A percentile compares a stretch with the other conserved stretches of the same genome.
Evolutionary conservation across 2,329 filamentous ascomycete genomes (phyloP).

Genomic region (Diplodia mutila): DNA sequence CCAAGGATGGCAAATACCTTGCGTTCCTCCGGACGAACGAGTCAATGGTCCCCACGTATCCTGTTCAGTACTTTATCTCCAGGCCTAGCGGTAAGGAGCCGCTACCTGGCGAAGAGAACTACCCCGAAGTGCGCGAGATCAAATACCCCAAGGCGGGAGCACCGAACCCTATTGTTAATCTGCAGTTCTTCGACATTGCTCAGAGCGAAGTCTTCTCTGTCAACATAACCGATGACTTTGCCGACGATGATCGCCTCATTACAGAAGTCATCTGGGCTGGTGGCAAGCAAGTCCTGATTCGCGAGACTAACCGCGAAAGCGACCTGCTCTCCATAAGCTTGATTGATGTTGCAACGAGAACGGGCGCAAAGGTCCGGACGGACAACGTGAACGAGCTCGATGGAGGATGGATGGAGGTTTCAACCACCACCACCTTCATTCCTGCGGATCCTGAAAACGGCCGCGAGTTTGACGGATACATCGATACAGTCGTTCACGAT

Average conservation of each 20-base stretch:
- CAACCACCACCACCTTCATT: constrained; percentile 81
- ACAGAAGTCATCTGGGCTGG: constrained; percentile 93
- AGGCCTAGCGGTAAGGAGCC: constrained; percentile 76
- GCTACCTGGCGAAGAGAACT: constrained; percentile 74
- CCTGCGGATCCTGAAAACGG: constrained; percentile 79
- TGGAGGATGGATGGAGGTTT: constrained; percentile 96
- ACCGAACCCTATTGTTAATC: constrained; percentile 85
- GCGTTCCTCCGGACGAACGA: constrained; percentile 95
- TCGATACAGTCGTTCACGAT: constrained; percentile 86
- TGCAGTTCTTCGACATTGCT: constrained; percentile 85
- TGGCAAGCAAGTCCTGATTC: constrained; percentile 75
- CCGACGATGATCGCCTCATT: constrained; percentile 81
- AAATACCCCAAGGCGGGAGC: constrained; percentile 97
- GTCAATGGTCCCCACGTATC: constrained; percentile 85
- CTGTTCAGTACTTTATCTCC: constrained; percentile 90
- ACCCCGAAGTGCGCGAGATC: constrained; percentile 87
- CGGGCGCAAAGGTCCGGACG: constrained; percentile 76
- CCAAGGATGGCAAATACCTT: constrained; percentile 82
- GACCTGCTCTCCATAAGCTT: constrained; percentile 87
- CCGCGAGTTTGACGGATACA: constrained; percentile 82
- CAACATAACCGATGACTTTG: constrained; percentile 75
- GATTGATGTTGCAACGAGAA: constrained; percentile 74
- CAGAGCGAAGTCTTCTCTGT: constrained; percentile 80
- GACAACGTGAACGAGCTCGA: constrained; percentile 83
- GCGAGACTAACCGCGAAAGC: constrained; percentile 92